These are phyloP conservation scores for Teratosphaeria pseudoeucalypti DNA, from an alignment of 2,329 filamentous ascomycete species.

Conservation along the genomic window DNA sequence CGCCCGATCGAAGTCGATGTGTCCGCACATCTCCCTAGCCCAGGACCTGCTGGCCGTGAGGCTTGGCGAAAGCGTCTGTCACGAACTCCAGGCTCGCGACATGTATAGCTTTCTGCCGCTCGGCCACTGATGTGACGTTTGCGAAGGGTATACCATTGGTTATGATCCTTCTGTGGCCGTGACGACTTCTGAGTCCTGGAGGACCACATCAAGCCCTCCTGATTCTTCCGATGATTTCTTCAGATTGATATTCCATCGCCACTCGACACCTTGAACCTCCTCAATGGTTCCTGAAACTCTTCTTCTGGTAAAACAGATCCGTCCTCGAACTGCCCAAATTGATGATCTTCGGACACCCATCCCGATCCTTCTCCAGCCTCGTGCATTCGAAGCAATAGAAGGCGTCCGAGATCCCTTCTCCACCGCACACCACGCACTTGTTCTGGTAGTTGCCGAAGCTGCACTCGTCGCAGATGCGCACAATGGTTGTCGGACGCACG, in stretches of 20 bases:
- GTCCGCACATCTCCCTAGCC: too few species aligned
- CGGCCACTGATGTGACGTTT: too few species aligned
- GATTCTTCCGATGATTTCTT: too few species aligned
- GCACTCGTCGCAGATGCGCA: constrained; percentile 98
- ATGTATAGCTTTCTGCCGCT: too few species aligned
- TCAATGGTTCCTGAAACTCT: constrained; percentile 54
- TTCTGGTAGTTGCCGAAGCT: constrained; percentile 99
- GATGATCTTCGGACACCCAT: constrained; percentile 98
- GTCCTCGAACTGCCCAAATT: constrained; percentile 92
- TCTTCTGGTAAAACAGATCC: constrained; percentile 74
- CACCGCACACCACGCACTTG: constrained; percentile 97
- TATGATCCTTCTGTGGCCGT: neutral
- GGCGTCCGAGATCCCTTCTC: constrained; percentile 93
- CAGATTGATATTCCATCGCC: neutral
- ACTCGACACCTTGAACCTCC: neutral
- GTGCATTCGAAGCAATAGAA: constrained; percentile 99
- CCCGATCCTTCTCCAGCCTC: constrained; percentile 87
- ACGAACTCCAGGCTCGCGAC: too few species aligned
- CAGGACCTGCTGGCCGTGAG: too few species aligned
- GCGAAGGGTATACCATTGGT: too few species aligned
- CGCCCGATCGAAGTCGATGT: neutral
- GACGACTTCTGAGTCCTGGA: too few species aligned
- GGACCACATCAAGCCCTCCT: too few species aligned
- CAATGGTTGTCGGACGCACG: constrained; percentile 92
- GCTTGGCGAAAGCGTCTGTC: too few species aligned